Evolutionary conservation across 73 alveolate genomes (phyloP).

Genomic region (Paramecium bursaria): DNA sequence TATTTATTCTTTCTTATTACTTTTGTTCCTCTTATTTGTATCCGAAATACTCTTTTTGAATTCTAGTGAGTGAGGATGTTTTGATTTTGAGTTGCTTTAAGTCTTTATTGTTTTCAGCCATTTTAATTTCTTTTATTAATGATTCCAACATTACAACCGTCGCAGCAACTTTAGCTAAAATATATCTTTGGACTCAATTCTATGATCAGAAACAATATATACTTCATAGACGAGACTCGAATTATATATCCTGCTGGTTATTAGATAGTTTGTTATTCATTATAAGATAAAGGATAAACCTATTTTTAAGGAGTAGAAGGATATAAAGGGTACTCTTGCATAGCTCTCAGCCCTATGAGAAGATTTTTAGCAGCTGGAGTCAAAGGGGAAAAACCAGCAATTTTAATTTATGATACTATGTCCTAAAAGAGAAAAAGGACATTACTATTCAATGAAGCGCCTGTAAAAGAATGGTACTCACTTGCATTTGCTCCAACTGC

Average conservation of each 20-base stretch:
- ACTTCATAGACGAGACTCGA: constrained; percentile 87
- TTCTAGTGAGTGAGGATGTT: constrained; percentile 39
- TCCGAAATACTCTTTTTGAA: constrained; percentile 50
- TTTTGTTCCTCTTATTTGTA: constrained; percentile 33
- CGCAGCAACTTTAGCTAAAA: constrained; percentile 70
- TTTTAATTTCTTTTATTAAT: background rate
- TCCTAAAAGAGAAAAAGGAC: constrained; percentile 63
- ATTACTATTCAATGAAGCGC: constrained; percentile 36
- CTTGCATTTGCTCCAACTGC: constrained; percentile 67
- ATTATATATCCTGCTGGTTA: constrained; percentile 95
- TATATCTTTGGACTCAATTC: constrained; percentile 85
- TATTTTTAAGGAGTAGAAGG: constrained; percentile 62
- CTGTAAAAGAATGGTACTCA: constrained; percentile 66
- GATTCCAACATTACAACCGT: constrained; percentile 62
- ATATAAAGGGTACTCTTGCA: constrained; percentile 67
- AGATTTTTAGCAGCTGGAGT: constrained; percentile 69
- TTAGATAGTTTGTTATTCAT: constrained; percentile 79
- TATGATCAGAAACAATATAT: constrained; percentile 75
- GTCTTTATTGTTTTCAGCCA: constrained; percentile 58
- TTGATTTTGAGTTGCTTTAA: constrained; percentile 36
- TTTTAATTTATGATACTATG: constrained; percentile 61
- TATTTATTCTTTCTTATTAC: constrained; percentile 40
- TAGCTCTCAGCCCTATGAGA: constrained; percentile 65
- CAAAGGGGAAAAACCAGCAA: constrained; percentile 70
- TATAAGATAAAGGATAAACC: constrained; percentile 55